Evolutionary conservation across 495 filamentous ascomycete genomes (phyloP), one percentile per base, ranked within the genome.

Genomic region (Lophium mytilinum): DNA sequence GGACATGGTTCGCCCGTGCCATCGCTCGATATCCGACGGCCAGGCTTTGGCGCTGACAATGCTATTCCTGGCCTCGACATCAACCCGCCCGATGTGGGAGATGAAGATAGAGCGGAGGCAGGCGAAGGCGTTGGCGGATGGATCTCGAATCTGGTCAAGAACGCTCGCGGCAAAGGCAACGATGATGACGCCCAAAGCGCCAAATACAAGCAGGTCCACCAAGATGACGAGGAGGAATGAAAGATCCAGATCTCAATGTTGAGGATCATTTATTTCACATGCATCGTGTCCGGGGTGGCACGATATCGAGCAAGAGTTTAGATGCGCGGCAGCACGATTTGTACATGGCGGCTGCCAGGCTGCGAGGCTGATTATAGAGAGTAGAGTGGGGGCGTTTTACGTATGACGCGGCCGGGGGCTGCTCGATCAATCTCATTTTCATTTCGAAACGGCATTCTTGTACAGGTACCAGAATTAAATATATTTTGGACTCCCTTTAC

Each of bases 41-140:
- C 80, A 37, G 75, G 75, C 7, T 71, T 71, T 61, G 77, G 79
- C 12, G 65, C 78, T 12, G 83, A 83, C 21, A 83, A 72, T 61
- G 79, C 81, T 15, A 86, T 89, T 55, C 86, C 87, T 6, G 83
- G 83, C 9, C 75, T 90, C 37, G 83, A 89, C 63, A 86, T 91
- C 50, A 77, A 87, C 42, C 85, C 86, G 3, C 86, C 87, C 0
- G 74, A 76, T 48, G 71, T 80, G 3, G 66, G 68, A 12, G 67
- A 72, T 40, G 68, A 76, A 50, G 75, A 76, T 50, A 73, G 75
- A 33, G 83, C 82, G 66, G 35, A 67, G 61, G 41, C 65, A 66
- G 63, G 68, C 9, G 83, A 86, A 61, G 83, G 83, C 0, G 64
- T 85, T 53, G 80, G 81, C 42, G 83, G 83, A n/a, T 87, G 83